Evolutionary conservation across 225 moss, liverwort and hornwort species (phyloP).

Genomic region (Marchantia polymorpha): DNA sequence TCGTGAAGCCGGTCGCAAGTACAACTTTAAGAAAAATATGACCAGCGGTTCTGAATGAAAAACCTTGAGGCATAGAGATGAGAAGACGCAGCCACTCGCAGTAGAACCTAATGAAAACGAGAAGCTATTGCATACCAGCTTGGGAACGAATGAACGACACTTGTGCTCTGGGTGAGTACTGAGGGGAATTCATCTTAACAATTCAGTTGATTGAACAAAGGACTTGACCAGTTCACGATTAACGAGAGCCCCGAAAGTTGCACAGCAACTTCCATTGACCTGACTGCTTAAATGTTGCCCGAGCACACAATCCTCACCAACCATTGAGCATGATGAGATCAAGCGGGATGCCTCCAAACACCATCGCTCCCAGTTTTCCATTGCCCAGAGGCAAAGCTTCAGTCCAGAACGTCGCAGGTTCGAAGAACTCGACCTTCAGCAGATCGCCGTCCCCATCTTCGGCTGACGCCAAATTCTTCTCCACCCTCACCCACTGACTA

Average conservation of each 20-base stretch:
- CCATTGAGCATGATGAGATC: constrained; percentile 90
- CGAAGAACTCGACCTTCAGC: constrained; percentile 65
- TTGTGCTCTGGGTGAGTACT: too few species aligned
- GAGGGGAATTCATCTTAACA: too few species aligned
- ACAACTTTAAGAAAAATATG: too few species aligned
- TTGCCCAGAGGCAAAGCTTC: constrained; percentile 91
- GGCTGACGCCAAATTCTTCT: neutral
- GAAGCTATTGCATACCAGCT: too few species aligned
- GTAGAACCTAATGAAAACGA: too few species aligned
- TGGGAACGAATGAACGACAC: too few species aligned
- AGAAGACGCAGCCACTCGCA: too few species aligned
- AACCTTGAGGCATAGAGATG: too few species aligned
- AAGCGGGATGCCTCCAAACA: constrained; percentile 68
- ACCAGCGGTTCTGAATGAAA: too few species aligned
- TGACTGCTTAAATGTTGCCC: neutral
- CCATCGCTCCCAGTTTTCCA: constrained; percentile 90
- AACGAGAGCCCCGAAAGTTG: neutral
- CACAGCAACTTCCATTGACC: neutral
- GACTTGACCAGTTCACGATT: too few species aligned
- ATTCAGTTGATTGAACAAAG: neutral
- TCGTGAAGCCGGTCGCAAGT: too few species aligned
- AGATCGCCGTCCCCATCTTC: constrained; percentile 23
- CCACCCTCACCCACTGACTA: constrained; percentile 25
- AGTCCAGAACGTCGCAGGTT: constrained; percentile 74
- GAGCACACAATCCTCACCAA: constrained; percentile 20